Evolutionary conservation across 2,329 filamentous ascomycete genomes (phyloP), one percentile per base, ranked within the genome.

Genomic region (Capronia americana): DNA sequence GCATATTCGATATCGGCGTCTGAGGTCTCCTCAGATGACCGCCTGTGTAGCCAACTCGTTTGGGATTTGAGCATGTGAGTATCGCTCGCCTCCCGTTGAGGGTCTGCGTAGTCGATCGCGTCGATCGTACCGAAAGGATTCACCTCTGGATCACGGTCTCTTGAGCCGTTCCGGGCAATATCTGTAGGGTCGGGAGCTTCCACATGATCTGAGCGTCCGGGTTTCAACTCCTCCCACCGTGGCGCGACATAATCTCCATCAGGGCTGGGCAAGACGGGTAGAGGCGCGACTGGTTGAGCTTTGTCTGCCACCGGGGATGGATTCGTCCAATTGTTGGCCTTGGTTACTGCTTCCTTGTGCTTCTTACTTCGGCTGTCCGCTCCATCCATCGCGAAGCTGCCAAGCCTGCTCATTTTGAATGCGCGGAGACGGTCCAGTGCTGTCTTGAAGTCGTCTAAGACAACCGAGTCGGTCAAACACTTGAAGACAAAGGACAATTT

Each of bases 371-470:
- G 61, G 24, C 46, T 12, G 50, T 72, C 70, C 4, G 57, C 61
- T 10, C 41, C 64, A 53, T 74, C 72, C 46, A 69, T 54, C 23
- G 72, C 70, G 61, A 74, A 74, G 51, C 71, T 73, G 32, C 71
- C 71, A 8, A 74, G 60, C 34, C 72, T 61, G 59, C 65, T 71
- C 41, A 74, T 66, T 58, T 74, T 73, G 67, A 74, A 73, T 10
- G 71, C 72, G 34, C 71, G 60, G 28, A 74, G 57, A 61, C 72
- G 69, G 44, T 81, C 79, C 23, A 81, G 65, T 0, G 78, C 77
- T 2, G 85, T 86, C 70, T 87, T 87, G 80, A 88, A 88, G 71
- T 88, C 86, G 71, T 88, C 86, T 44, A 88, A 80, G 34, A 88
- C 80, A 48, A 88, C 83, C 0, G 82, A 84, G 70, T 88, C 86